These are phyloP conservation scores for Elsinoe fawcettii DNA, from an alignment of 2,329 filamentous ascomycete genomes.

Conservation along the genomic window DNA sequence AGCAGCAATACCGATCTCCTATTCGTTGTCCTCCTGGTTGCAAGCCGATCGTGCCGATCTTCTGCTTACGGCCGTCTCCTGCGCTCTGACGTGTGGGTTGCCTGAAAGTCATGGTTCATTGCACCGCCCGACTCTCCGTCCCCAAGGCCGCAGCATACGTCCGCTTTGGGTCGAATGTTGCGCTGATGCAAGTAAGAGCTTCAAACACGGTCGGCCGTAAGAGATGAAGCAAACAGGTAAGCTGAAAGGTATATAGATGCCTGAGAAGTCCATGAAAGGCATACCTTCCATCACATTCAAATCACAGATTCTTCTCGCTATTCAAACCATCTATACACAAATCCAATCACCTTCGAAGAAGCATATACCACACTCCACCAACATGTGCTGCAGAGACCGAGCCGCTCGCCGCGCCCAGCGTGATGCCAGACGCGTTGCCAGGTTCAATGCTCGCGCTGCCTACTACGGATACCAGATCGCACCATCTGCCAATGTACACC, in stretches of 20 bases:
- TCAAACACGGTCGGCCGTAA: not conserved
- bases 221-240: not conserved
- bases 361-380: not conserved
- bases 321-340: not conserved
- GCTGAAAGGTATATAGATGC: constrained; percentile 9
- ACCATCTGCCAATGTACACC: not conserved
- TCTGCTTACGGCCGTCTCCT: constrained; percentile 8
- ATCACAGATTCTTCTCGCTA: not conserved
- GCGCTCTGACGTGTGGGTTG: not conserved
- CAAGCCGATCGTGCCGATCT: constrained; percentile 5
- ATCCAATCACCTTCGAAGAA: no score
- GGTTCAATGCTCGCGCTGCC: not conserved
- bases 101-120: not conserved
- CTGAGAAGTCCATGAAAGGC: not conserved
- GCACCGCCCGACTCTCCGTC: not conserved
- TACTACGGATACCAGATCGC: constrained; percentile 1
- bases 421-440: not conserved
- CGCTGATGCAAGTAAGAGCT: not conserved
- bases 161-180: not conserved
- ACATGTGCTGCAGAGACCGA: constrained; percentile 7
- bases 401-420: not conserved
- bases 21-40: not conserved
- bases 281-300: not conserved
- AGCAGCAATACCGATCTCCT: not conserved
- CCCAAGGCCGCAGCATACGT: not conserved